Percentiles rank a stretch among this genome's conserved stretches.
phyloP scores from a whole-genome alignment of 176 grass and related monocot species.

The Rhynchospora pubera region DNA sequence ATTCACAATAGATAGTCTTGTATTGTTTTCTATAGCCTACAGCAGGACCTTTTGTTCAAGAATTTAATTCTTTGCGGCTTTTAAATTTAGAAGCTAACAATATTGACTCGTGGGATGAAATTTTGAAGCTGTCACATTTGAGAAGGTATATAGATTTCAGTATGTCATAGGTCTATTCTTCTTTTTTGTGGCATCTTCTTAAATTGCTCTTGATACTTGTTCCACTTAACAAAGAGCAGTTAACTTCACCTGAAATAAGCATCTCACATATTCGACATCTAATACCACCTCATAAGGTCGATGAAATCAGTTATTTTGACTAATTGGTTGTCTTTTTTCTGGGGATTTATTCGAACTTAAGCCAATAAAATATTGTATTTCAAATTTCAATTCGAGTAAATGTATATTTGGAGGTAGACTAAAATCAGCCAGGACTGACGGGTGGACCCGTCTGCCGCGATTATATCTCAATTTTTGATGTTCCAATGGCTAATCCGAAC shows the following conservation, averaged over 20 bases:
- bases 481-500: too few relatives aligned
- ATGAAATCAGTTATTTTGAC: not conserved
- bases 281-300: not conserved
- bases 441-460: too few relatives aligned
- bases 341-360: not conserved
- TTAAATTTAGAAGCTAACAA: conserved; percentile 87
- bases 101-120: conserved; percentile 83
- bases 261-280: not conserved
- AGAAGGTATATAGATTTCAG: conserved; percentile 42
- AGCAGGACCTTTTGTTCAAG: conserved; percentile 40
- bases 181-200: not conserved
- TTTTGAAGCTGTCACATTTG: conserved; percentile 78
- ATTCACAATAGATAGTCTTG: not conserved
- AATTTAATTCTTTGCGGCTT: conserved; percentile 53
- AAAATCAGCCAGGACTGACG: too few relatives aligned
- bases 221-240: not conserved
- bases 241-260: not conserved
- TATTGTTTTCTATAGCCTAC: conserved; percentile 37
- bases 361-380: not conserved
- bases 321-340: not conserved
- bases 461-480: too few relatives aligned
- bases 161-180: conserved; percentile 10
- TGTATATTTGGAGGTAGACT: too few relatives aligned
- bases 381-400: not conserved
- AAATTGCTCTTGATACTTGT: not conserved